A percentile compares a stretch with the other conserved stretches of the same genome.
Evolutionary conservation across 208 protist species (phyloP).

Genomic region (Leptomonas pyrrhocoris): DNA sequence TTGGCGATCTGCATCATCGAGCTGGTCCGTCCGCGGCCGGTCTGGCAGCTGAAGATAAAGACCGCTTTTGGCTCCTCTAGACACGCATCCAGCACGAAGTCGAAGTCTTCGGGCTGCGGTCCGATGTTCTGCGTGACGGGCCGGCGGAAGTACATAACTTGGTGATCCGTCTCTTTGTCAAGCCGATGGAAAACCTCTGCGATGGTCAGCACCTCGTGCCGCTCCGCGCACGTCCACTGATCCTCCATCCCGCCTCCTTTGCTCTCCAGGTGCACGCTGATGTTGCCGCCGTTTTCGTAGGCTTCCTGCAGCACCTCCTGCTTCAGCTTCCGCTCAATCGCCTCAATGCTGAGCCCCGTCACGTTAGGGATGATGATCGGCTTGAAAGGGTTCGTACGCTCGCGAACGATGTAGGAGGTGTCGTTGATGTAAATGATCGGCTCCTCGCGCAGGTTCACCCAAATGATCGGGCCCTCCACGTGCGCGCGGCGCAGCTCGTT

Average conservation of each 20-base stretch:
- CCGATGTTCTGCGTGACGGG: conserved; percentile 86
- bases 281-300: conserved; percentile 82
- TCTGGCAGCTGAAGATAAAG: conserved; percentile 89
- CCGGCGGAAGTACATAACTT: conserved; percentile 75
- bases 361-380: conserved; percentile 87
- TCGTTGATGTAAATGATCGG: conserved; percentile 90
- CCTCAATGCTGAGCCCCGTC: conserved; percentile 73
- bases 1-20: conserved; percentile 88
- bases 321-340: conserved; percentile 85
- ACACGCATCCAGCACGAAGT: conserved; percentile 85
- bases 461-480: conserved; percentile 70
- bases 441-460: conserved; percentile 90
- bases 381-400: conserved; percentile 71
- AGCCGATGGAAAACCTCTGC: conserved; percentile 64
- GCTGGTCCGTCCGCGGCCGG: conserved; percentile 78
- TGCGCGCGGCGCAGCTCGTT: conserved; percentile 78
- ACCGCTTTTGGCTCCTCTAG: conserved; percentile 75
- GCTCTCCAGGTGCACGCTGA: conserved; percentile 76
- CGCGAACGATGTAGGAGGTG: conserved; percentile 81
- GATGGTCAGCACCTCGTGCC: conserved; percentile 62
- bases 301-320: conserved; percentile 85
- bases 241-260: conserved; percentile 77
- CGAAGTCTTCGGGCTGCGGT: conserved; percentile 81
- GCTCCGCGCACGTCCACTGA: conserved; percentile 83
- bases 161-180: conserved; percentile 35